These are phyloP conservation scores for Dactylellina haptotyla DNA, from an alignment of 2,329 filamentous ascomycete genomes.

Conservation along the genomic window DNA sequence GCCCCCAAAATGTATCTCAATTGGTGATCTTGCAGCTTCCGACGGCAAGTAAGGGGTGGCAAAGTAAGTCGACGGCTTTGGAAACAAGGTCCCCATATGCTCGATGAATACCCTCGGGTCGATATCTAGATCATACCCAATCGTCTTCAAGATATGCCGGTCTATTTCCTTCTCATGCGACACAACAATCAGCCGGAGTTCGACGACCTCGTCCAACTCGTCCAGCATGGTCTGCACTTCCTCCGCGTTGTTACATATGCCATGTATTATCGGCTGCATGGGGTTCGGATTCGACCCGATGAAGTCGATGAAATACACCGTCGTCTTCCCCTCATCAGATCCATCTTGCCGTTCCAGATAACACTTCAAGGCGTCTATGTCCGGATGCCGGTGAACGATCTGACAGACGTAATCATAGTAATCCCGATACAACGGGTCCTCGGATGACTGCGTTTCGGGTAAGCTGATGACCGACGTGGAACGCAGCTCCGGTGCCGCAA, in stretches of 20 bases:
- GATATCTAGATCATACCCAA: conserved; percentile 49
- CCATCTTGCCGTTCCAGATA: conserved; percentile 34
- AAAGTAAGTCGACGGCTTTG: conserved; percentile 42
- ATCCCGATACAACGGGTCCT: conserved; percentile 26
- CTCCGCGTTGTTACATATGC: conserved; percentile 37
- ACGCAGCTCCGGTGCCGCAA: conserved; percentile 22
- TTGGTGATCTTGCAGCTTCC: conserved; percentile 40
- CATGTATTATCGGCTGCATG: conserved; percentile 47
- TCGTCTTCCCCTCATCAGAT: conserved; percentile 3
- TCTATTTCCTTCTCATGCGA: conserved; percentile 50
- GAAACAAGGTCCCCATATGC: conserved; percentile 48
- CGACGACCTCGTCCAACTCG: conserved; percentile 40
- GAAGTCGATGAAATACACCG: conserved; percentile 48
- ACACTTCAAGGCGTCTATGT: conserved; percentile 39
- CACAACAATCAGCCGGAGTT: conserved; percentile 33
- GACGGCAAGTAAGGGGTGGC: conserved; percentile 48
- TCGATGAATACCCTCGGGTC: conserved; percentile 49
- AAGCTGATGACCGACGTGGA: conserved; percentile 32
- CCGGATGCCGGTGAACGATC: conserved; percentile 44
- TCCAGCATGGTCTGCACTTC: conserved; percentile 43
- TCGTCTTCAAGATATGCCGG: conserved; percentile 37
- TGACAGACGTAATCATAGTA: conserved; percentile 50
- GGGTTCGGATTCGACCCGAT: conserved; percentile 20
- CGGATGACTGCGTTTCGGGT: conserved; percentile 17
- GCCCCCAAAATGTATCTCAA: conserved; percentile 51